Base-by-base conservation (phyloP, 805 yeast genomes). In the Nakazawaea holstii region DNA sequence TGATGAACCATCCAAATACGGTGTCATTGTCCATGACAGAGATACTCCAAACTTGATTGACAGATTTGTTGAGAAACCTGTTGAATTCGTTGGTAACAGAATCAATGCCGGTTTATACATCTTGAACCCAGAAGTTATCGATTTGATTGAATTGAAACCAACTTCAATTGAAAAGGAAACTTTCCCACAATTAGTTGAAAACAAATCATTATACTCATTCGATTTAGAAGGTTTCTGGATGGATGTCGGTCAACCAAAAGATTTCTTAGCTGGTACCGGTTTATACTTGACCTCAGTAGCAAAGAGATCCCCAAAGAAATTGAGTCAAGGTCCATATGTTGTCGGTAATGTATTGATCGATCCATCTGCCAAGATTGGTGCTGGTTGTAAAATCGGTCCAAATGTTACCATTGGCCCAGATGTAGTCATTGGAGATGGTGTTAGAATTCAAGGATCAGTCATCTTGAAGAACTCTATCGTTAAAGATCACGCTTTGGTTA, bases 201-300 rank as follows among this genome's bases (percentile, higher is more conserved):
- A 84, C 66, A 90, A 85, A 65, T 79, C 84, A 52, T 79, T 94
- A 62, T 94, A 84, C 79, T 91, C 98, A 47, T 94, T 87, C 65
- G 99, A 94, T 72, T 82, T 94, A 65, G 97, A 94, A 77, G 98
- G 99, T 57, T 94, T 83, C 87, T 94, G 99, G 99, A 94, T 94
- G 99, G 99, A 94, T 72, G 97, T 94, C 59, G 99, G 99, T 72
- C 99, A 94, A 79, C 99, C 99, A 80, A 94, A 92, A 82, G 99
- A 94, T 74, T 94, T 90, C 84, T 74, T 94, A 56, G 83, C 96
- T 51, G 99, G 99, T 70, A 88, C 97, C 62, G 82, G 90, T 59
- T 76, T 92, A 55, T 94, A 91, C 79, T 79, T 94, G 69, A 78
- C 86, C 67, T 84, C 98, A 48, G 74, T 90, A 65, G 70, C 92